These are phyloP conservation scores for Metarhizium anisopliae DNA, from an alignment of 2,329 filamentous ascomycete species.

Conservation along the genomic window DNA sequence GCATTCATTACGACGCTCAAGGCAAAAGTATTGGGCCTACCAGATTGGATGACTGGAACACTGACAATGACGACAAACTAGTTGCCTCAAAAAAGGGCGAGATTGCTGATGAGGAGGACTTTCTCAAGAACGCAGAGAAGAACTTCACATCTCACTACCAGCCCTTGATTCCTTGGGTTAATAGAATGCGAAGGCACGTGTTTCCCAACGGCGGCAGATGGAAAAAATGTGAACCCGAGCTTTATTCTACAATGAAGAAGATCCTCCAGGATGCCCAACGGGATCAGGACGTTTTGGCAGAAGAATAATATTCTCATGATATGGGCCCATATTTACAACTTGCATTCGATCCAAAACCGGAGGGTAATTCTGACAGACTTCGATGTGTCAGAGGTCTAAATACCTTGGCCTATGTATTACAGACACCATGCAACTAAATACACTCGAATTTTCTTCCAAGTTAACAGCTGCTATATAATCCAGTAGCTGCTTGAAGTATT, in stretches of 20 bases:
- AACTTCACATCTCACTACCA: slow-evolving; percentile 20
- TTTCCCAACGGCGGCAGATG: slow-evolving; percentile 19
- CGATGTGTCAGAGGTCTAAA: no score
- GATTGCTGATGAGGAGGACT: slow-evolving; percentile 11
- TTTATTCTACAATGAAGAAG: slow-evolving; percentile 5
- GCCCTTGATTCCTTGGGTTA: slow-evolving; percentile 22
- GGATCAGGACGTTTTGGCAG: slow-evolving; percentile 3
- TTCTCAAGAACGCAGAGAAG: slow-evolving; percentile 13
- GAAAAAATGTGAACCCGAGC: slow-evolving; percentile 5
- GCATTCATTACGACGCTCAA: slow-evolving; percentile 25
- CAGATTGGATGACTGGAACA: no score
- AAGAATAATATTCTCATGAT: neutral
- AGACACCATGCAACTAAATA: no score
- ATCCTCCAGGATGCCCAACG: slow-evolving; percentile 4
- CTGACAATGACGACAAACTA: neutral
- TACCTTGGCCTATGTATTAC: no score
- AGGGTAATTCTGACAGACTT: no score
- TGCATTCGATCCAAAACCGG: no score
- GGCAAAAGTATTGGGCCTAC: slow-evolving; percentile 4
- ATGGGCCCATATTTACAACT: no score
- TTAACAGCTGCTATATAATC: no score
- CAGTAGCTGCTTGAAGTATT: no score
- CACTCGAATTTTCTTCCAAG: no score
- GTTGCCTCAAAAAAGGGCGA: neutral
- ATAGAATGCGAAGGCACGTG: slow-evolving; percentile 19